Evolutionary conservation across 2,329 filamentous ascomycete species (phyloP).

Genomic region (Aureobasidium sp.): DNA sequence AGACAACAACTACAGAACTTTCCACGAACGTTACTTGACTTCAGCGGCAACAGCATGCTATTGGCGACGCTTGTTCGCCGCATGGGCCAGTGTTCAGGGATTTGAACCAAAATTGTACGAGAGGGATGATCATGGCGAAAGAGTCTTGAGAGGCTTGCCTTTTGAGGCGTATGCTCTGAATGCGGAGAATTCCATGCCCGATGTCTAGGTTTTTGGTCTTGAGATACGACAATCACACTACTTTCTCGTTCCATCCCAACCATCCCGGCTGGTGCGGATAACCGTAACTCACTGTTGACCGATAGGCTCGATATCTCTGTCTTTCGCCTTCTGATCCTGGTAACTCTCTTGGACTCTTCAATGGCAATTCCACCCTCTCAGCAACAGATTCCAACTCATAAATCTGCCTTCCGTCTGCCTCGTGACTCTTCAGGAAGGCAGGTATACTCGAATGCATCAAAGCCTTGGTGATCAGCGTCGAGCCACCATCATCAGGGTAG

Average conservation of each 20-base stretch:
- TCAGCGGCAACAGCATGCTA: slow-evolving; percentile 36
- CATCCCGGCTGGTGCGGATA: neutral
- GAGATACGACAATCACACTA: no score
- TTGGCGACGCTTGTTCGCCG: slow-evolving; percentile 32
- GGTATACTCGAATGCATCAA: neutral
- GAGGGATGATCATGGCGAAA: neutral
- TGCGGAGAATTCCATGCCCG: neutral
- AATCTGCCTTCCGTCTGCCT: neutral
- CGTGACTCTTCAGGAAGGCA: neutral
- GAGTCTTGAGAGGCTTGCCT: neutral
- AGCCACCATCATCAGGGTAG: neutral
- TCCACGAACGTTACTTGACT: slow-evolving; percentile 31
- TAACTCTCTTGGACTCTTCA: slow-evolving; percentile 6
- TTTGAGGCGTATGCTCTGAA: slow-evolving; percentile 1
- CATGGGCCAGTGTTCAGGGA: slow-evolving; percentile 33
- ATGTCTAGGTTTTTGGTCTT: neutral
- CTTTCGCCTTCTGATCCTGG: neutral
- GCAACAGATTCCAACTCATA: neutral
- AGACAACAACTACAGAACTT: slow-evolving; percentile 29
- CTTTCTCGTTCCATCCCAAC: no score
- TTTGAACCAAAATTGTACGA: slow-evolving; percentile 18
- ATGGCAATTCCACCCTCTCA: neutral
- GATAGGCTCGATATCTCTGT: neutral
- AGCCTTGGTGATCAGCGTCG: neutral
- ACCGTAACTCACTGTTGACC: neutral